Base-by-base conservation (phyloP, 2,329 filamentous ascomycete genomes). In the Hyphodiscus sp. region DNA sequence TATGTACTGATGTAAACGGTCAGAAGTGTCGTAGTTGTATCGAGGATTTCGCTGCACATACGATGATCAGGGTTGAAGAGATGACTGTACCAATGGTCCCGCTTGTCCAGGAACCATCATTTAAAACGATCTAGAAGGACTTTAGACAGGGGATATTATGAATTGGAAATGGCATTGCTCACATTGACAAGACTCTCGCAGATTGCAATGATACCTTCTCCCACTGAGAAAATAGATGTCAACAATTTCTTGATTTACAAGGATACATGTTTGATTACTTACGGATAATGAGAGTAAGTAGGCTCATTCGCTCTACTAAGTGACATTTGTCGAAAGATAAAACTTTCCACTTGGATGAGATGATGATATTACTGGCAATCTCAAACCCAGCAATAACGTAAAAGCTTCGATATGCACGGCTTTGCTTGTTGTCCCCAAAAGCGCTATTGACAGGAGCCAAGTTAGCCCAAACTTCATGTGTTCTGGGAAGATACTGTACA, bases 281-380 rank as follows among this genome's bases (percentile, higher is more conserved):
- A 59, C 57, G 50, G 29, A 83, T 80, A 49, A 82, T 82, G 38
- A 83, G 69, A 0, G 79, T 82, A 18, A 82, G 70, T 4, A 82
- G 67, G 16, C 76, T 76, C 76, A 83, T 79, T 20, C 80, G 72
- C 61, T 81, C 76, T 57, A 80, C 78, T 30, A 82, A 67, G 66
- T 81, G 78, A 1, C n/a, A 78, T 82, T 48, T 78, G 71, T 63
- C 80, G 76, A 63, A 83, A 80, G 46, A 75, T 76, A 11, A 82
- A n/a, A 61, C 61, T 29, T 63, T 58, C 57, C 56, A 63, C 13
- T 26, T 52, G 5, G 58, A 57, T 2, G 60, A 59, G 10, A 65
- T 48, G 0, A 41, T 45, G 42, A 65, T 63, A 16, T 65, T 65
- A 41, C 55, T 42, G 20, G 49, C 52, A 1, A 53, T 61, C 29